These are phyloP conservation scores for Cystoderma amianthinum DNA, from an alignment of 768 basidiomycete species.

Conservation along the genomic window DNA sequence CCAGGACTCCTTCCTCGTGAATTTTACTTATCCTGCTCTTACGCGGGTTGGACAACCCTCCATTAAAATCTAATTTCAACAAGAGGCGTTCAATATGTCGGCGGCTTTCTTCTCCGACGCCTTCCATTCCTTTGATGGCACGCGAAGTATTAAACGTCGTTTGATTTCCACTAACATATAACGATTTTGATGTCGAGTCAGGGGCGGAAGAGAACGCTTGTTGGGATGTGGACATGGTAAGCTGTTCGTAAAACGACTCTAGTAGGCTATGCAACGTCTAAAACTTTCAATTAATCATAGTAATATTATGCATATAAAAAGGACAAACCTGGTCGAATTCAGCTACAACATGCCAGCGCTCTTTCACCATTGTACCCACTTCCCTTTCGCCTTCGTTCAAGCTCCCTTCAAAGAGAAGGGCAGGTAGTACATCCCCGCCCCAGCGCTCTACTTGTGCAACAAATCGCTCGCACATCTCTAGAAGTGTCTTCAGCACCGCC, in stretches of 20 bases:
- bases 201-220: constrained; percentile 56
- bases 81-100: constrained; percentile 80
- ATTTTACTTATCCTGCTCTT: constrained; percentile 13
- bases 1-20: too few species aligned
- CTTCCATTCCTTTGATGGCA: constrained; percentile 44
- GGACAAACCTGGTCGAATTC: constrained; percentile 73
- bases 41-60: constrained; percentile 53
- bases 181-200: constrained; percentile 63
- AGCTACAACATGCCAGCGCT: constrained; percentile 59
- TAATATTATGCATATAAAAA: background rate
- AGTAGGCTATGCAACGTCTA: constrained; percentile 66
- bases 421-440: constrained; percentile 88
- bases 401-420: constrained; percentile 76
- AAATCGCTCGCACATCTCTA: constrained; percentile 82
- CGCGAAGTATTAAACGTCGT: constrained; percentile 46
- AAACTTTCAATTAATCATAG: background rate
- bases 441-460: constrained; percentile 87
- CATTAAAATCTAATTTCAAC: constrained; percentile 82
- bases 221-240: constrained; percentile 71
- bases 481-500: constrained; percentile 57
- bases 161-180: constrained; percentile 50
- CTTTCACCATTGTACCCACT: constrained; percentile 68
- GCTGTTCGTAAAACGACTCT: constrained; percentile 73
- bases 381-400: constrained; percentile 47
- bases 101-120: constrained; percentile 55